Evolutionary conservation across 2,329 filamentous ascomycete genomes (phyloP), one percentile per base, ranked within the genome.

Genomic region (Beauveria sp.): DNA sequence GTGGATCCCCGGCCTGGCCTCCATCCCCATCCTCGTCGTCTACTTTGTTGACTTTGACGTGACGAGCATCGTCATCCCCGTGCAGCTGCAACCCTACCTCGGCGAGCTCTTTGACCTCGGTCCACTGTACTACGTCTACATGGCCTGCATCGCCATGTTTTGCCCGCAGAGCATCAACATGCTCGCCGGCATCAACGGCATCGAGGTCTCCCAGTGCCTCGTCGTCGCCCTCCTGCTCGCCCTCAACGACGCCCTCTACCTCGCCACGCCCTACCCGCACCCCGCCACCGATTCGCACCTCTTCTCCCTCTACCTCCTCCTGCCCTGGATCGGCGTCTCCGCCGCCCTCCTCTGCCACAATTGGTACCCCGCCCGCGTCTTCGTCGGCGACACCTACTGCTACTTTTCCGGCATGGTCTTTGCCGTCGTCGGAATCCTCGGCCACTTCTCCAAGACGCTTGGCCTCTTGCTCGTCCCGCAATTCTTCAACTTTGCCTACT

Each of bases 391-490:
- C 75, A 99, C 94, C 4, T 99, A 97, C 81, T 99, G 94, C 82
- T 99, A 99, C 77, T 97, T 99, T 74, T 94, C 94, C 0, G 94
- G 94, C 66, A 99, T 99, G 92, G 90, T 97, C 44, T 99, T 99
- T 72, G 94, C 93, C 59, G 92, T 97, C 50, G 94, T 97, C 66
- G 92, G 91, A 65, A 97, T 99, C 70, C 82, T 97, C 57, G 94
- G 94, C 26, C 94, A 99, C 77, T 99, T 99, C 78, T 96, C 90
- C 79, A 99, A 99, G 77, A 99, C 94, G 1, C 82, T 99, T 51
- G 83, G 96, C 61, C 83, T 99, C 55, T 81, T 99, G 9, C 88
- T 99, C 67, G 81, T 96, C 44, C 94, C 94, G 16, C 94, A 99
- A 76, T 89, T 96, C 68, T 92, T 96, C 83, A 99, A 99, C 79